Percentiles rank a stretch among this genome's conserved stretches.
Conservation (phyloP, 2,329 filamentous ascomycete genomes). For the Ilyonectria sp. region DNA sequence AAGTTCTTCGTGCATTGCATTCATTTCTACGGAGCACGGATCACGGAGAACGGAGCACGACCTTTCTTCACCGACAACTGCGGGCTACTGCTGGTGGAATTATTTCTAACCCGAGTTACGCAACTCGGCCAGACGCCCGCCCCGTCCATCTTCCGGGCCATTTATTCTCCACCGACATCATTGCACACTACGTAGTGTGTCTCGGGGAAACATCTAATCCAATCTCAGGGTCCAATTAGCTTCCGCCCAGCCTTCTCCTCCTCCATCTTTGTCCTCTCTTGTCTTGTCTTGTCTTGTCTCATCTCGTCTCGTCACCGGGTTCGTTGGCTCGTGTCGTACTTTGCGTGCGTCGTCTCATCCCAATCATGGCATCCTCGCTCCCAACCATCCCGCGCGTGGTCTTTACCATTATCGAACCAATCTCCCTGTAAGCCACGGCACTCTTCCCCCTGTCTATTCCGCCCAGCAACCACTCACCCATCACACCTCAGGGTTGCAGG, state of each 20-base stretch:
- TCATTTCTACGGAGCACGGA: no score
- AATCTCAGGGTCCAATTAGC: background rate
- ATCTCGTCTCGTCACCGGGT: background rate
- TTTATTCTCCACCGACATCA: conserved; percentile 1
- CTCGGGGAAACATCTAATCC: background rate
- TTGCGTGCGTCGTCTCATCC: background rate
- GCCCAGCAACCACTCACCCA: background rate
- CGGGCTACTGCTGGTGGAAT: conserved; percentile 22
- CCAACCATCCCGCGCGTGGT: conserved; percentile 75
- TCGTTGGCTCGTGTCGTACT: background rate
- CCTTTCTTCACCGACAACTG: background rate
- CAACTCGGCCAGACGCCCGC: conserved; percentile 4
- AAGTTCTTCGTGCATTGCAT: no score
- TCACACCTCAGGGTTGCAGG: conserved; percentile 68
- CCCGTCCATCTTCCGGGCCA: background rate
- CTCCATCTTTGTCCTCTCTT: background rate
- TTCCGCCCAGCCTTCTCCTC: background rate
- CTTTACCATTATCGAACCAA: conserved; percentile 78
- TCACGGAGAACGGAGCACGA: no score
- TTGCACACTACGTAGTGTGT: background rate
- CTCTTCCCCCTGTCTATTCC: conserved; percentile 14
- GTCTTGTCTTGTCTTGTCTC: background rate
- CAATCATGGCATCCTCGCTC: conserved; percentile 72
- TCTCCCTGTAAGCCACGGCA: conserved; percentile 71
- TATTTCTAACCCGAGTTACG: conserved; percentile 11